These are phyloP conservation scores for Colletotrichum theobromicola DNA, from an alignment of 2,329 filamentous ascomycete genomes.

Conservation along the genomic window DNA sequence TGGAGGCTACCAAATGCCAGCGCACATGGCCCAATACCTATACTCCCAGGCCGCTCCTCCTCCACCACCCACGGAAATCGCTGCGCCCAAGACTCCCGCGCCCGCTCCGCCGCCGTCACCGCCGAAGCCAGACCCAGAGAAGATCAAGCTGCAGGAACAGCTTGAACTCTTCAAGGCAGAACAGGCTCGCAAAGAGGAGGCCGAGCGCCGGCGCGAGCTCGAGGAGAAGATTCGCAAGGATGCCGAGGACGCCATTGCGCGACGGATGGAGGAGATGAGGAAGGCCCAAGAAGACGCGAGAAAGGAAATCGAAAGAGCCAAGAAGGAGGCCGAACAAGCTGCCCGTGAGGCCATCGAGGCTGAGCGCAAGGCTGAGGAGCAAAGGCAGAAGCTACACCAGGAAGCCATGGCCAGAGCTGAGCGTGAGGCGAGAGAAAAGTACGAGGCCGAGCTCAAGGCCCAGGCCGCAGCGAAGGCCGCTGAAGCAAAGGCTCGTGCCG, in stretches of 20 bases:
- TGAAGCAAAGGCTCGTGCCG: conserved; percentile 44
- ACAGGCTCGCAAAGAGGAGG: conserved; percentile 50
- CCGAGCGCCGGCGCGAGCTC: conserved; percentile 46
- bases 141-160: conserved; percentile 66
- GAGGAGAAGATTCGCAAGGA: conserved; percentile 52
- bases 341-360: conserved; percentile 51
- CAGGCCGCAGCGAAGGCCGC: conserved; percentile 46
- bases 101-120: conserved; percentile 45
- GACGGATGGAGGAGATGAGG: conserved; percentile 44
- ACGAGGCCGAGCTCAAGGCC: conserved; percentile 45
- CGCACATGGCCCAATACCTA: conserved; percentile 43
- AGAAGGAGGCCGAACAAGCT: conserved; percentile 48
- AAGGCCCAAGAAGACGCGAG: conserved; percentile 50
- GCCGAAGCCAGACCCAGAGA: conserved; percentile 59
- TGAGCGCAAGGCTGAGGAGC: conserved; percentile 50
- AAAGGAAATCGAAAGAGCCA: conserved; percentile 53
- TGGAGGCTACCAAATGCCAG: conserved; percentile 31
- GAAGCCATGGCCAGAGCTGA: conserved; percentile 36
- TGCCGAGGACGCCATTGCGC: conserved; percentile 48
- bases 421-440: conserved; percentile 38
- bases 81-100: conserved; percentile 39
- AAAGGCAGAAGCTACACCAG: conserved; percentile 41
- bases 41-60: conserved; percentile 45
- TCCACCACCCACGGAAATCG: conserved; percentile 46
- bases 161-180: conserved; percentile 55